Percentiles rank a stretch among this genome's conserved stretches.
Evolutionary conservation across 148 eudicot genomes (phyloP).

Genomic region (Nepenthes gracilis): DNA sequence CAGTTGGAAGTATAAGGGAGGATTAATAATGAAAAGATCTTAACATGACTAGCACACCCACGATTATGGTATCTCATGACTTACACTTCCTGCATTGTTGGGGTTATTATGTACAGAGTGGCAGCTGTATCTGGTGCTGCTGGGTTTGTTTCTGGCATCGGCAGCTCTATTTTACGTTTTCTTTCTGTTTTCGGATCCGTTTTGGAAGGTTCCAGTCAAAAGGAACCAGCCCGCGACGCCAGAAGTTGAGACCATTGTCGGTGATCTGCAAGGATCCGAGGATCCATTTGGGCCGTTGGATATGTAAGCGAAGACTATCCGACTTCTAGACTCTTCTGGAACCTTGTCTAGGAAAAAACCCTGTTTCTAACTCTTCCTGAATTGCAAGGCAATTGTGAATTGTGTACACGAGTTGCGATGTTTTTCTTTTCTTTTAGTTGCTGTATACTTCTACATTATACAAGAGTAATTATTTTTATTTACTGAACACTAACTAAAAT

Average conservation of each 20-base stretch:
- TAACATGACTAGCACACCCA: not conserved
- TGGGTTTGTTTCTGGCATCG: slow-evolving; percentile 69
- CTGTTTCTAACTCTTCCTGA: too few species aligned
- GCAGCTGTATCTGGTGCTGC: slow-evolving; percentile 69
- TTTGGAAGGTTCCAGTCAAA: slow-evolving; percentile 57
- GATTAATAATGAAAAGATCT: too few species aligned
- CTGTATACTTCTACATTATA: too few species aligned
- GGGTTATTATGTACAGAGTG: slow-evolving; percentile 50
- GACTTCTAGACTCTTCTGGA: too few species aligned
- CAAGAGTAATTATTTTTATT: too few species aligned
- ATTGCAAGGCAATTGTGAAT: too few species aligned
- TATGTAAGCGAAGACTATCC: slow-evolving; percentile 10
- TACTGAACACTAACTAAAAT: too few species aligned
- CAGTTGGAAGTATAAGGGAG: too few species aligned
- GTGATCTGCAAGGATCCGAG: slow-evolving; percentile 37
- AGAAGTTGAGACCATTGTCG: slow-evolving; percentile 17
- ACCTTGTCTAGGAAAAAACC: too few species aligned
- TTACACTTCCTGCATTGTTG: not conserved
- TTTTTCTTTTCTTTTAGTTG: too few species aligned
- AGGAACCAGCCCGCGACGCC: slow-evolving; percentile 24
- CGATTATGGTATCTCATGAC: not conserved
- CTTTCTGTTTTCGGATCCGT: slow-evolving; percentile 60
- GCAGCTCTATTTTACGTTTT: slow-evolving; percentile 50
- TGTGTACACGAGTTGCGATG: too few species aligned
- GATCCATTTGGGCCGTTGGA: slow-evolving; percentile 33